Evolutionary conservation across 108 stramenopile species (phyloP), one percentile per base, ranked within the genome.

Genomic region (Cyclotella cryptica): DNA sequence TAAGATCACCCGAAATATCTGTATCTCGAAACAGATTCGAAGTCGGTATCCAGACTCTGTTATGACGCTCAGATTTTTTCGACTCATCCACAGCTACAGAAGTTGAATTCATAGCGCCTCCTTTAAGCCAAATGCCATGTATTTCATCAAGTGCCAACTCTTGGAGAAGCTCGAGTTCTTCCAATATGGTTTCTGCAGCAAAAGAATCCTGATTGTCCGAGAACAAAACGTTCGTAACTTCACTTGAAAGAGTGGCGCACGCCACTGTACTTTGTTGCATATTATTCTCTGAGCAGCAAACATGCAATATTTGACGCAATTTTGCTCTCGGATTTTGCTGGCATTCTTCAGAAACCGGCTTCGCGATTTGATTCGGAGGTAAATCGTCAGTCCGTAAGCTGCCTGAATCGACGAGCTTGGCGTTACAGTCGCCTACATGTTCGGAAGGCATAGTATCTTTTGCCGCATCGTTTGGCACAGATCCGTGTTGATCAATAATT

Each of bases 31-130:
- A 62, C 6, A 83, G 46, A 27, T 52, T 24, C 0, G 71, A 47
- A 29, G 75, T 72, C 9, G 81, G 45, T 66, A 83, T 83, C 75
- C 75, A 77, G 15, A 83, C 81, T 49, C 57, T n/a, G 43, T 71
- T 70, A 0, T 14, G 14, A 58, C 35, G 35, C 6, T 35, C 6
- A 35, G 6, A 35, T 5, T 24, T 58, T 58, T 58, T 22, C 6
- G 21, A 24, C 4, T 58, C 40, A 41, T 42, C 30, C 39, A n/a
- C 40, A 63, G 30, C 39, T 3, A 28, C 57, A 58, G 13, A 22
- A 24, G 35, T 35, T 35, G 35, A 35, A 35, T 35, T 35, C 35
- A 14, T 27, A 28, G 57, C 26, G 27, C 1, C 1, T 28, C 27
- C 57, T 27, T 58, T 58, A 14, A 15, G 13, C 30, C 30, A 28